Percentiles rank a stretch among this genome's conserved stretches.
phyloP scores from a whole-genome alignment of 2,329 filamentous ascomycete genomes.

The Arthrobotrys musiformis region DNA sequence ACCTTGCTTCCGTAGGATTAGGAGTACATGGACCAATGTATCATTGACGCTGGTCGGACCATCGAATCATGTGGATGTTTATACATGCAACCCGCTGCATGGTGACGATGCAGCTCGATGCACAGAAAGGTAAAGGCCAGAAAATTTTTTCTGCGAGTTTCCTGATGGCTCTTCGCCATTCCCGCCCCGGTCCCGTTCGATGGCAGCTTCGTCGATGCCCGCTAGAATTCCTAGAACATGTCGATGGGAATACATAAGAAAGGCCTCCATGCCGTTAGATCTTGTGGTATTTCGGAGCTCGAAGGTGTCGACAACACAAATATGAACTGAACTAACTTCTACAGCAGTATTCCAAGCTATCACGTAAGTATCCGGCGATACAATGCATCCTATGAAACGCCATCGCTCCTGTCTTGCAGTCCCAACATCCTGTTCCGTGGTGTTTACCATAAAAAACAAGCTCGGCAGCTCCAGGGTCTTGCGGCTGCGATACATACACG shows the following conservation, averaged over 20 bases:
- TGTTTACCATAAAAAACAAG: conserved; percentile 10
- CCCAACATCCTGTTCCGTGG: conserved; percentile 31
- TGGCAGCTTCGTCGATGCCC: conserved; percentile 18
- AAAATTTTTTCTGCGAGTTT: conserved; percentile 43
- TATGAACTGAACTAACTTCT: neutral
- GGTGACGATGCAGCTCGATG: conserved; percentile 56
- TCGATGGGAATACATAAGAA: neutral
- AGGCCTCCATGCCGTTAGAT: neutral
- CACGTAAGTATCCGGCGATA: conserved; percentile 18
- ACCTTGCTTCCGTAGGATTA: conserved; percentile 15
- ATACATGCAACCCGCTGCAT: conserved; percentile 54
- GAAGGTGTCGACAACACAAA: conserved; percentile 15
- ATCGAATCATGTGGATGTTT: conserved; percentile 54
- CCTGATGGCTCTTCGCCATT: conserved; percentile 33
- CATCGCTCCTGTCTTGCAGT: conserved; percentile 28
- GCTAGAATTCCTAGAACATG: neutral
- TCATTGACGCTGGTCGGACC: conserved; percentile 19
- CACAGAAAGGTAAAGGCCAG: conserved; percentile 42
- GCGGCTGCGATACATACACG: conserved; percentile 16
- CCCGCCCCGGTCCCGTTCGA: conserved; percentile 16
- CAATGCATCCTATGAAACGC: conserved; percentile 35
- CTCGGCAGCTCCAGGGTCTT: conserved; percentile 25
- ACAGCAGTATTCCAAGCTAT: neutral
- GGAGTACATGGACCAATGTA: conserved; percentile 16
- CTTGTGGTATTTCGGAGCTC: conserved; percentile 31